Evolutionary conservation across 805 yeast genomes (phyloP).

Genomic region (Lachancea nothofagi): DNA sequence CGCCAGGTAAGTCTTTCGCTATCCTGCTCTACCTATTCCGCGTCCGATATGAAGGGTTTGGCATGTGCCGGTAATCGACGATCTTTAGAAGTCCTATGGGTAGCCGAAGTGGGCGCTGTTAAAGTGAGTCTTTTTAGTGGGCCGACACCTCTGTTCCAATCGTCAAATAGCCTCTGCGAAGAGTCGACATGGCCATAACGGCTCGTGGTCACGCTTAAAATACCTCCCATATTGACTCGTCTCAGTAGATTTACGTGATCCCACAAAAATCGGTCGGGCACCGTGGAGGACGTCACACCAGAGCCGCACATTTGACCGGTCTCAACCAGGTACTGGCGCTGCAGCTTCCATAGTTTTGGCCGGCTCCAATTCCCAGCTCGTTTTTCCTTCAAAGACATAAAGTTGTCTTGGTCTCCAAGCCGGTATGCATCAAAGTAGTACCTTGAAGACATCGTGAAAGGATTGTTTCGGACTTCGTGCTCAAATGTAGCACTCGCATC

Average conservation of each 20-base stretch:
- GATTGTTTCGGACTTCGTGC: constrained; percentile 6
- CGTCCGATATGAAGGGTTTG: not conserved
- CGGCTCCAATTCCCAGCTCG: constrained; percentile 1
- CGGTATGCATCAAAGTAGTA: constrained; percentile 7
- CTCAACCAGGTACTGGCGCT: constrained; percentile 15
- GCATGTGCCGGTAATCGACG: not conserved
- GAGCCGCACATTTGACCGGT: not conserved
- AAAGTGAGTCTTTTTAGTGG: not conserved
- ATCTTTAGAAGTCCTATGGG: not conserved
- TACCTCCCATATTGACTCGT: constrained; percentile 24
- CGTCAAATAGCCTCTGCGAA: constrained; percentile 18
- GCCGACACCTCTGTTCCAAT: constrained; percentile 14
- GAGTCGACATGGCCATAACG: constrained; percentile 33
- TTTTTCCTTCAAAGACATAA: constrained; percentile 4
- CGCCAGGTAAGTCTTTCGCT: no score
- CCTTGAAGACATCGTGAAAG: constrained; percentile 6
- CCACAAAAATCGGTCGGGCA: constrained; percentile 20
- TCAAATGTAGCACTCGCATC: constrained; percentile 2
- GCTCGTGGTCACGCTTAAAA: constrained; percentile 29
- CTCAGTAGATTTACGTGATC: constrained; percentile 25
- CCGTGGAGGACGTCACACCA: not conserved
- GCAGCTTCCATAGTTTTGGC: constrained; percentile 24
- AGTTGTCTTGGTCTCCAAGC: constrained; percentile 2
- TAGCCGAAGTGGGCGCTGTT: not conserved
- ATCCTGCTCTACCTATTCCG: no score